These are phyloP conservation scores for Nigrospora oryzae DNA, from an alignment of 2,329 filamentous ascomycete species.

Conservation along the genomic window DNA sequence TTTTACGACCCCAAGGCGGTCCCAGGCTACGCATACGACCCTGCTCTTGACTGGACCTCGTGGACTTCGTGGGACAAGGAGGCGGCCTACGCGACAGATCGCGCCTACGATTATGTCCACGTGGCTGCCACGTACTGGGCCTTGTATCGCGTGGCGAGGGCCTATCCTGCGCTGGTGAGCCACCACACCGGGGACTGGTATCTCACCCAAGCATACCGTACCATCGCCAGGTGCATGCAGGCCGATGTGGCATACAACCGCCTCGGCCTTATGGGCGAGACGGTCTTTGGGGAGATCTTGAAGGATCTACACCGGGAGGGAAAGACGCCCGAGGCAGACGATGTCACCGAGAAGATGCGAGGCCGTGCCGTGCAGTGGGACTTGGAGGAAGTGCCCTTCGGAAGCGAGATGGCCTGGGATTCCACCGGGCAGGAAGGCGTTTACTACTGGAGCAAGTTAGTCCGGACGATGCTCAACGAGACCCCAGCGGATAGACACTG, in stretches of 20 bases:
- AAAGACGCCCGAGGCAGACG: slow-evolving; percentile 25
- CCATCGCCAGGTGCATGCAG: slow-evolving; percentile 29
- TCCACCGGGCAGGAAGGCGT: slow-evolving; percentile 54
- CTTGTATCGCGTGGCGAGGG: slow-evolving; percentile 43
- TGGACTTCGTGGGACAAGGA: slow-evolving; percentile 44
- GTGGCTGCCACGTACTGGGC: slow-evolving; percentile 48
- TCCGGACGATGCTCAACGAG: background rate
- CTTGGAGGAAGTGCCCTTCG: slow-evolving; percentile 42
- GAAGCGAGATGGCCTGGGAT: slow-evolving; percentile 56
- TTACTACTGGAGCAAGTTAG: slow-evolving; percentile 46
- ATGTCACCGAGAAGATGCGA: slow-evolving; percentile 37
- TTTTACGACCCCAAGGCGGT: slow-evolving; percentile 41
- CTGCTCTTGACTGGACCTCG: slow-evolving; percentile 34
- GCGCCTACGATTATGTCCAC: slow-evolving; percentile 53
- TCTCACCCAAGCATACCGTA: slow-evolving; percentile 42
- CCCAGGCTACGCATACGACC: slow-evolving; percentile 33
- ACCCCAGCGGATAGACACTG: background rate
- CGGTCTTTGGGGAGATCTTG: slow-evolving; percentile 44
- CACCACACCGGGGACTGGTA: slow-evolving; percentile 44
- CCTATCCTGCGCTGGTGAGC: slow-evolving; percentile 33
- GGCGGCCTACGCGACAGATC: slow-evolving; percentile 33
- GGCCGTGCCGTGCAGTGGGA: slow-evolving; percentile 40
- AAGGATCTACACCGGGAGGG: slow-evolving; percentile 40
- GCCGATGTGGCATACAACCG: slow-evolving; percentile 32
- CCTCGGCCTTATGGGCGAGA: slow-evolving; percentile 51